These are phyloP conservation scores for Penicillium atrosanguineum DNA, from an alignment of 495 filamentous ascomycete species.

Conservation along the genomic window DNA sequence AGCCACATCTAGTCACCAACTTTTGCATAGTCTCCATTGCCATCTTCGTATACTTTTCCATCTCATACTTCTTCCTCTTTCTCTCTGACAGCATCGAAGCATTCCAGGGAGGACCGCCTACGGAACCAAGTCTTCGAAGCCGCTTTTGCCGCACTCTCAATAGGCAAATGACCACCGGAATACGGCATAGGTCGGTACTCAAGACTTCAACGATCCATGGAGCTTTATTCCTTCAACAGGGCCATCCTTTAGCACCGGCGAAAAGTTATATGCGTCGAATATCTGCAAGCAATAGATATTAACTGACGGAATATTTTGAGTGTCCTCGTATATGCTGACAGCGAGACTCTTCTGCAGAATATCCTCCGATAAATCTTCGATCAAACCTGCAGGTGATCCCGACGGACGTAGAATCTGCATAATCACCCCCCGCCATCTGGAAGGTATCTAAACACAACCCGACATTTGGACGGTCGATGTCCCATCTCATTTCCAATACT, in stretches of 20 bases:
- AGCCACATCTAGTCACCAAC: conserved; percentile 42
- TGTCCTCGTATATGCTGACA: conserved; percentile 53
- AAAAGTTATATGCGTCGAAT: conserved; percentile 70
- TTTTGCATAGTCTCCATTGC: conserved; percentile 57
- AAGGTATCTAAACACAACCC: conserved; percentile 83
- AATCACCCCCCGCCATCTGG: conserved; percentile 74
- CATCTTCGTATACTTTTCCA: conserved; percentile 56
- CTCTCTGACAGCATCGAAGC: conserved; percentile 64
- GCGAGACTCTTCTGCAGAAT: conserved; percentile 51
- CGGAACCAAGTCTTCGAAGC: conserved; percentile 69
- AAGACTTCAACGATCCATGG: conserved; percentile 68
- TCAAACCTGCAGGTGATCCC: conserved; percentile 55
- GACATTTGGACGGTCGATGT: conserved; percentile 61
- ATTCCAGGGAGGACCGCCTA: conserved; percentile 73
- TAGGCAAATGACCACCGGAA: conserved; percentile 70
- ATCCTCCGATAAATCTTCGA: conserved; percentile 36
- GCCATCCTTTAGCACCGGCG: conserved; percentile 47
- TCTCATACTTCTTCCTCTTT: conserved; percentile 56
- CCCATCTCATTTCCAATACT: conserved; percentile 64
- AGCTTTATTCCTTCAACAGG: conserved; percentile 50
- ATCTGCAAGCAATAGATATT: conserved; percentile 80
- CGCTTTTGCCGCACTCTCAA: conserved; percentile 61
- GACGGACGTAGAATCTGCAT: conserved; percentile 74
- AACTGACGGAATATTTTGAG: conserved; percentile 55
- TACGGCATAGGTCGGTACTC: conserved; percentile 68